phyloP scores from a whole-genome alignment of 2,329 filamentous ascomycete species.

The Penicillium sp. region DNA sequence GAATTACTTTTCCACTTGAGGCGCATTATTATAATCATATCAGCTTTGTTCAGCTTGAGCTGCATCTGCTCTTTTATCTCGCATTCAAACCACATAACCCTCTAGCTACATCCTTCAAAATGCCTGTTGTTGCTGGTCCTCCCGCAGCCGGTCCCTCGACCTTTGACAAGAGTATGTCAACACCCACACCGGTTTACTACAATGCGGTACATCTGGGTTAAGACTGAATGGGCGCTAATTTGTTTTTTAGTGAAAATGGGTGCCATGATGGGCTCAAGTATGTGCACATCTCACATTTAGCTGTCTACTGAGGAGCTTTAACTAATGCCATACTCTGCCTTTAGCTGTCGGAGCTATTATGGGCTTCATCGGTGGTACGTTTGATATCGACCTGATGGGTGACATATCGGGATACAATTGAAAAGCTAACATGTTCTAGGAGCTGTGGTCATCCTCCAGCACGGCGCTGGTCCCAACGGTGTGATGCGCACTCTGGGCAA shows the following conservation, averaged over 20 bases:
- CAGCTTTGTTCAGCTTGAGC: neutral
- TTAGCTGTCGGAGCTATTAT: conserved; percentile 93
- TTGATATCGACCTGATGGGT: neutral
- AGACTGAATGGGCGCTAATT: conserved; percentile 29
- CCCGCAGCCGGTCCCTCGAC: conserved; percentile 60
- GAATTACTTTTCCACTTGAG: neutral
- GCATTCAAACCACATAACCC: neutral
- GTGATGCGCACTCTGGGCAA: conserved; percentile 93
- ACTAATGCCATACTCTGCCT: conserved; percentile 19
- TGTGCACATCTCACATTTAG: conserved; percentile 43
- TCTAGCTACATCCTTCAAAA: conserved; percentile 34
- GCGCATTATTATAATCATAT: neutral
- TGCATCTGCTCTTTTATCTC: neutral
- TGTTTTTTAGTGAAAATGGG: conserved; percentile 83
- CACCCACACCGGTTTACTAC: conserved; percentile 12
- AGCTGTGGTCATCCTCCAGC: conserved; percentile 91
- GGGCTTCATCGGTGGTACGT: conserved; percentile 91
- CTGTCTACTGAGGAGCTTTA: conserved; percentile 1
- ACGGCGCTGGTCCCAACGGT: conserved; percentile 88
- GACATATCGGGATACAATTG: too few relatives aligned
- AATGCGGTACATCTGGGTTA: neutral
- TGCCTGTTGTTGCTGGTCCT: conserved; percentile 60
- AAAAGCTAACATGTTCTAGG: conserved; percentile 52
- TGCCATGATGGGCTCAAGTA: conserved; percentile 97
- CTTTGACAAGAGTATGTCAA: conserved; percentile 67